phyloP scores from a whole-genome alignment of 2,329 filamentous ascomycete genomes.

The Stachybotrys echinatus region DNA sequence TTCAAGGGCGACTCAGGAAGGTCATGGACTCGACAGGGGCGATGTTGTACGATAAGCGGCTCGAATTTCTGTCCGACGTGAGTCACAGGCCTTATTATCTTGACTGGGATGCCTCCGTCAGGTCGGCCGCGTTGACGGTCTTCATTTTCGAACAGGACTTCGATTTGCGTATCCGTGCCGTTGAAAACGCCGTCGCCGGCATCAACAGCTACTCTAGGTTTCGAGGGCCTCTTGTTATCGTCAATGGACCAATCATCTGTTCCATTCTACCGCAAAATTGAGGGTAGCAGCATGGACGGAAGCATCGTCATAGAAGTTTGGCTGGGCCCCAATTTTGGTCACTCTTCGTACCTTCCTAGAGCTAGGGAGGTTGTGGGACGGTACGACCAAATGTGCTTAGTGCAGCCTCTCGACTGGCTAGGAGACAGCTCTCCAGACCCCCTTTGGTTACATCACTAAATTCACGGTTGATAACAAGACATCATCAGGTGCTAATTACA shows the following conservation, averaged over 20 bases:
- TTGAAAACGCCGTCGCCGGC: background rate
- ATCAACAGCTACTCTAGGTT: background rate
- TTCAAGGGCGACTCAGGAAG: background rate
- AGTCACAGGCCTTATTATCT: background rate
- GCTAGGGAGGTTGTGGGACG: constrained; percentile 1
- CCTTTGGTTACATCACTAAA: background rate
- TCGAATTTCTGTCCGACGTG: background rate
- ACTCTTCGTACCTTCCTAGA: background rate
- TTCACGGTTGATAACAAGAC: background rate
- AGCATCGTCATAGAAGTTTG: background rate
- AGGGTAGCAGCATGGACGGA: background rate
- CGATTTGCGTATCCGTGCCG: background rate
- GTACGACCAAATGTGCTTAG: background rate
- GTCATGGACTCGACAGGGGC: background rate
- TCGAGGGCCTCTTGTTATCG: background rate
- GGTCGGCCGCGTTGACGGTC: background rate
- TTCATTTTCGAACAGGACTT: background rate
- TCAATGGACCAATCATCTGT: background rate
- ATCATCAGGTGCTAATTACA: background rate
- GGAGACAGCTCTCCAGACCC: background rate
- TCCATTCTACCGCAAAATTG: background rate
- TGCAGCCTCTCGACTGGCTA: background rate
- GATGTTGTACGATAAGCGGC: constrained; percentile 1
- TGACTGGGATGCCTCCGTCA: background rate
- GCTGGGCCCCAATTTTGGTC: background rate